Conservation (phyloP, 2,329 filamentous ascomycete species). For the Diaporthe eres region DNA sequence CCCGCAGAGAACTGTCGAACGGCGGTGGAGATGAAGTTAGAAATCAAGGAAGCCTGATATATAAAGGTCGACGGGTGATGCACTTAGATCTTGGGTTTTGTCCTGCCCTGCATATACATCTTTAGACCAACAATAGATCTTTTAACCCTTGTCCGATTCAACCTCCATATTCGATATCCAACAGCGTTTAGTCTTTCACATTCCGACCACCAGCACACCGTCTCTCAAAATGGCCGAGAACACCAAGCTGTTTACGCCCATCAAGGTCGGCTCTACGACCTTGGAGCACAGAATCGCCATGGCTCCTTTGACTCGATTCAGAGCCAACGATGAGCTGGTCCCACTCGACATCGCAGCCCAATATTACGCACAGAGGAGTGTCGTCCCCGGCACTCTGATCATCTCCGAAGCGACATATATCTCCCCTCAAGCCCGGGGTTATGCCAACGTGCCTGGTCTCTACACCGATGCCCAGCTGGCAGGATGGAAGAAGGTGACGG, state of each 20-base stretch:
- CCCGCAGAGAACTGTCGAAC: not conserved
- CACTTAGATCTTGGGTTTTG: not conserved
- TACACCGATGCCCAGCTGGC: slow-evolving; percentile 69
- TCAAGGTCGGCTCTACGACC: slow-evolving; percentile 56
- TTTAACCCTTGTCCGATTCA: not conserved
- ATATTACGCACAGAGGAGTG: slow-evolving; percentile 50
- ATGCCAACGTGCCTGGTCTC: slow-evolving; percentile 68
- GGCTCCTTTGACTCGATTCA: slow-evolving; percentile 70
- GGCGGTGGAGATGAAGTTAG: not conserved
- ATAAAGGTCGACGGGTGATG: slow-evolving; percentile 3
- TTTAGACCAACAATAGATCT: not conserved
- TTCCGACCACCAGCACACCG: not conserved
- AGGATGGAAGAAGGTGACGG: slow-evolving; percentile 72
- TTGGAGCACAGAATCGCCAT: slow-evolving; percentile 65
- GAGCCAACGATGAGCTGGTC: slow-evolving; percentile 57
- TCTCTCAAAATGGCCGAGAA: slow-evolving; percentile 39
- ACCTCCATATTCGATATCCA: slow-evolving; percentile 6
- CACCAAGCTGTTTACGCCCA: slow-evolving; percentile 58
- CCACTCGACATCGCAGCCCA: slow-evolving; percentile 43
- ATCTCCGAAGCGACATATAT: slow-evolving; percentile 72
- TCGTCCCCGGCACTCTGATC: slow-evolving; percentile 61
- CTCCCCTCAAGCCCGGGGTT: slow-evolving; percentile 61
- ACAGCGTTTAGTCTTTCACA: not conserved
- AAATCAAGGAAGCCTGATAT: slow-evolving; percentile 19
- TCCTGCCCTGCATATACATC: not conserved